Conservation (phyloP, 768 basidiomycete species). For the Boletus sp. region DNA sequence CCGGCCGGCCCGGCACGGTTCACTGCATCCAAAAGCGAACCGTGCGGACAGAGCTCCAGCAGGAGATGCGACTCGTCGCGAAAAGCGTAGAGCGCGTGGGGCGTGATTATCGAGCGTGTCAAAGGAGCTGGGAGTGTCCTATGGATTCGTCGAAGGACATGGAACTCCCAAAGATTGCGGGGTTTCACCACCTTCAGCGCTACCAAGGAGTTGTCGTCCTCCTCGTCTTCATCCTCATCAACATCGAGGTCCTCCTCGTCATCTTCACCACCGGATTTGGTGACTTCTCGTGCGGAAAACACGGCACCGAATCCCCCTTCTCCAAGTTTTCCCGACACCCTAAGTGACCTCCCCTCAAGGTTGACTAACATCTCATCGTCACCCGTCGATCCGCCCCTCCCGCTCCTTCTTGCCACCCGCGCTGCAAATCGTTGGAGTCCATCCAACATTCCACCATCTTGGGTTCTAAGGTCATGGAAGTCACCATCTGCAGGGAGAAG, state of each 20-base stretch:
- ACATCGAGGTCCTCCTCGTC: constrained; percentile 47
- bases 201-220: constrained; percentile 55
- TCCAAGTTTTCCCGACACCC: constrained; percentile 83
- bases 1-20: constrained; percentile 79
- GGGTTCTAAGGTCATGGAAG: constrained; percentile 57
- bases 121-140: constrained; percentile 57
- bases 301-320: constrained; percentile 97
- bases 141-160: constrained; percentile 78
- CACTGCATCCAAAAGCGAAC: constrained; percentile 88
- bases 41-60: constrained; percentile 86
- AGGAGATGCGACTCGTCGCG: constrained; percentile 87
- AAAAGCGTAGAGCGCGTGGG: constrained; percentile 81
- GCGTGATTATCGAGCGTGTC: constrained; percentile 67
- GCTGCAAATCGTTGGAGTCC: constrained; percentile 72
- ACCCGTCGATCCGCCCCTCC: constrained; percentile 34
- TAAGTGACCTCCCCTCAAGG: constrained; percentile 64
- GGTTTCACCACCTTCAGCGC: constrained; percentile 94
- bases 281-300: constrained; percentile 71
- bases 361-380: constrained; percentile 50
- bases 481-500: constrained; percentile 57
- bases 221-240: constrained; percentile 52
- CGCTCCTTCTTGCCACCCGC: constrained; percentile 34
- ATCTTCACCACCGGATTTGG: constrained; percentile 39
- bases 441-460: constrained; percentile 60
- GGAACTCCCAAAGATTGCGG: constrained; percentile 88